Percentiles rank a stretch among this genome's conserved stretches.
phyloP scores from a whole-genome alignment of 2,329 filamentous ascomycete species.

The Neofusicoccum sp. region DNA sequence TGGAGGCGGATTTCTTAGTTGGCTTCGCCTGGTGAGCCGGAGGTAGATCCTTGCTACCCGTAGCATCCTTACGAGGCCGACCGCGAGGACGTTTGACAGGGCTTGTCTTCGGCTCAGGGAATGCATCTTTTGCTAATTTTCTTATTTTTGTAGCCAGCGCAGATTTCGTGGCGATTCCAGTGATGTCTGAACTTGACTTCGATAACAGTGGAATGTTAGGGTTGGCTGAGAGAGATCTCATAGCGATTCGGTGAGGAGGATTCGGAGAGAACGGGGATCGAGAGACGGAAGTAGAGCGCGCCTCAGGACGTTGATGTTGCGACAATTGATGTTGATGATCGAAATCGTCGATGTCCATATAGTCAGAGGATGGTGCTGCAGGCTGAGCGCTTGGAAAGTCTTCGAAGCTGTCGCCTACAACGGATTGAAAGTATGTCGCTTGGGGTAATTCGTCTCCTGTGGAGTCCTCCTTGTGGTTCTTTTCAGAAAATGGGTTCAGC shows the following conservation, averaged over 20 bases:
- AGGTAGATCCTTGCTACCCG: too few species aligned
- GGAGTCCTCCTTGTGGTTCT: not conserved
- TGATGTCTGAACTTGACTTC: not conserved
- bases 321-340: not conserved
- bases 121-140: not conserved
- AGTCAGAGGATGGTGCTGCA: not conserved
- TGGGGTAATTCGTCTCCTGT: not conserved
- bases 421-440: not conserved
- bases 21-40: not conserved
- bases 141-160: not conserved
- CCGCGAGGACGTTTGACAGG: not conserved
- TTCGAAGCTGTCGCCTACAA: not conserved
- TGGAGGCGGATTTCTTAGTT: not conserved
- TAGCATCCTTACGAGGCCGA: not conserved
- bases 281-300: not conserved
- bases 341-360: conserved; percentile 16
- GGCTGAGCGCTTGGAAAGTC: not conserved
- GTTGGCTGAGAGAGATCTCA: not conserved
- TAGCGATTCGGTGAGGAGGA: not conserved
- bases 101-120: not conserved
- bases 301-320: not conserved
- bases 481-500: not conserved
- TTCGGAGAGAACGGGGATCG: not conserved
- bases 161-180: not conserved
- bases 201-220: not conserved